Percentiles rank a stretch among this genome's conserved stretches.
Conservation (phyloP, 2,329 filamentous ascomycete species). For the Talaromyces sp. region DNA sequence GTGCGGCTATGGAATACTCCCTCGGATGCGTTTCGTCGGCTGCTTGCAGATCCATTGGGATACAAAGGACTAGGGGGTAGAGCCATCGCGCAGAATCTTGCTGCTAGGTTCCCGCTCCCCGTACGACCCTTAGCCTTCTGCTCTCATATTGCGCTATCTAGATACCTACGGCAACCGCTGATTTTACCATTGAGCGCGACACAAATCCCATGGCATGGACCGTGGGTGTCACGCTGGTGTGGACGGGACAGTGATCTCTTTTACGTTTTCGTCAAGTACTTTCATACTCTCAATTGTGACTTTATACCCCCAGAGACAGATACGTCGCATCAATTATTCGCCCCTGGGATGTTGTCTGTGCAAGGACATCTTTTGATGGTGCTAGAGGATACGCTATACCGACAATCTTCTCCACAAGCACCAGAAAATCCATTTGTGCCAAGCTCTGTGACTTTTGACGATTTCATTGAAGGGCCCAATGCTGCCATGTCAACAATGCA, state of each 20-base stretch:
- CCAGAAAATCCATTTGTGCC: slow-evolving; percentile 45
- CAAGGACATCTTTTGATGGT: slow-evolving; percentile 78
- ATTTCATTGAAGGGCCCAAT: slow-evolving; percentile 63
- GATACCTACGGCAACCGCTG: slow-evolving; percentile 61
- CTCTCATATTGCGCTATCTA: slow-evolving; percentile 59
- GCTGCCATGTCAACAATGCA: slow-evolving; percentile 62
- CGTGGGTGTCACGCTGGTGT: slow-evolving; percentile 81
- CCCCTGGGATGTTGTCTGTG: slow-evolving; percentile 74
- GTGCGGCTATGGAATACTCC: slow-evolving; percentile 76
- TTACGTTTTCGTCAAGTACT: slow-evolving; percentile 88
- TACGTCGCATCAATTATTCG: slow-evolving; percentile 58
- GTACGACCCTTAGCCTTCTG: slow-evolving; percentile 61
- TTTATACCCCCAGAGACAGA: slow-evolving; percentile 59
- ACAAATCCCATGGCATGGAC: slow-evolving; percentile 78
- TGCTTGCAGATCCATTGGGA: slow-evolving; percentile 66
- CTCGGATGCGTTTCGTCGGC: slow-evolving; percentile 65
- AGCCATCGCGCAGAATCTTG: slow-evolving; percentile 59
- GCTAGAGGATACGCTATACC: slow-evolving; percentile 79
- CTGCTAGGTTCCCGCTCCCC: slow-evolving; percentile 66
- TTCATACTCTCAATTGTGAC: slow-evolving; percentile 73
- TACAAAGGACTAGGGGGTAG: slow-evolving; percentile 53
- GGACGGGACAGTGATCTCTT: slow-evolving; percentile 85
- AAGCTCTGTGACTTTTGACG: slow-evolving; percentile 62
- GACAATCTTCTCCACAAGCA: slow-evolving; percentile 55
- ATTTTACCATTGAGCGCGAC: slow-evolving; percentile 65